A percentile compares a stretch with the other conserved stretches of the same genome.
Evolutionary conservation across 768 basidiomycete species (phyloP).

Genomic region (Russula sp.): DNA sequence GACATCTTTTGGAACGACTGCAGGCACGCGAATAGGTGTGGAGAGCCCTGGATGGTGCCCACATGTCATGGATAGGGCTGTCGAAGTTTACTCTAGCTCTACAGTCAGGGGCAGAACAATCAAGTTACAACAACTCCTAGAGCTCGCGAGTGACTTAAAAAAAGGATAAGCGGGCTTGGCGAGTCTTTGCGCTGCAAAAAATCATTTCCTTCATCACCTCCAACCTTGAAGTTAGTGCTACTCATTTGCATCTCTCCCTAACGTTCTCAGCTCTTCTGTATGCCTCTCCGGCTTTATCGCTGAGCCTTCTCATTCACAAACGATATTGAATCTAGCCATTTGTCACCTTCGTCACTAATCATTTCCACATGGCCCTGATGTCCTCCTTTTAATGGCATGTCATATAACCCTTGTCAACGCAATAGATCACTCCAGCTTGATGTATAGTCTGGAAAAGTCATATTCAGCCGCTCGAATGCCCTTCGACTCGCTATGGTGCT

Average conservation of each 20-base stretch:
- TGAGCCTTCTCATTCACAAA: not conserved
- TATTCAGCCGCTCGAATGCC: not conserved
- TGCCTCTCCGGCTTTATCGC: not conserved
- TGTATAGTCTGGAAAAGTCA: not conserved
- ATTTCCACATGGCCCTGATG: not conserved
- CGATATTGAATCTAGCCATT: not conserved
- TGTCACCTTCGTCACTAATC: not conserved
- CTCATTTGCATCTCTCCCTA: not conserved
- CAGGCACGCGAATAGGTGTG: too few relatives aligned
- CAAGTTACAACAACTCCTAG: too few relatives aligned
- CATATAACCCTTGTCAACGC: not conserved
- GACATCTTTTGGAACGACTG: too few relatives aligned
- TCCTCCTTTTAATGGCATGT: not conserved
- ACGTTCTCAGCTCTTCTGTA: not conserved
- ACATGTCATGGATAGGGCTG: too few relatives aligned
- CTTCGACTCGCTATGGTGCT: not conserved
- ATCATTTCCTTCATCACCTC: not conserved
- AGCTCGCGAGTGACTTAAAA: too few relatives aligned
- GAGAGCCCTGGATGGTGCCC: too few relatives aligned
- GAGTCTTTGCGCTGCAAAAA: too few relatives aligned
- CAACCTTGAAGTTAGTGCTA: not conserved
- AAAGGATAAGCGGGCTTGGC: too few relatives aligned
- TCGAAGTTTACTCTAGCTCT: too few relatives aligned
- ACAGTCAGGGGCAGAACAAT: too few relatives aligned
- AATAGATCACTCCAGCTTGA: not conserved